Evolutionary conservation across 2,329 filamentous ascomycete species (phyloP), one percentile per base, ranked within the genome.

Genomic region (Bipolaris zeicola): DNA sequence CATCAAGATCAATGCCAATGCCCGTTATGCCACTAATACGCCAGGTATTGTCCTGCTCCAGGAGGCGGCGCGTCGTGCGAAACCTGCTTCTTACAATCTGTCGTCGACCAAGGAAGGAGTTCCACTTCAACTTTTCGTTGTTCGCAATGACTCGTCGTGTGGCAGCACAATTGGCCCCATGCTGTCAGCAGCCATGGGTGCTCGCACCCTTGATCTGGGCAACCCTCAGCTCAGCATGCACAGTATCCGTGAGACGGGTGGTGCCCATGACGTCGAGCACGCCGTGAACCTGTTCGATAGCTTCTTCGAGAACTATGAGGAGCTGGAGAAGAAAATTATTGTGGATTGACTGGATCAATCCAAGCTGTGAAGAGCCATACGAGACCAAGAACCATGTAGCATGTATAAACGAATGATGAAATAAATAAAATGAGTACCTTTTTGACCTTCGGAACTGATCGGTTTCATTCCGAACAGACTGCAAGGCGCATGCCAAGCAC

Each of bases 161-260:
- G 95, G 95, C 53, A 94, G 91, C 80, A 99, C 95, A 34, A 99
- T 99, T 71, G 95, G 95, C 0, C 95, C 95, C n/a, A 97, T 97
- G 88, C 82, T 98, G 43, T 90, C 90, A 51, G 92, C 94, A 22
- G 89, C 89, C 57, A 81, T 98, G 67, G 95, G 95, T 54, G 87
- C 92, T 52, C 84, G 95, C 60, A 98, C 95, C 1, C 82, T 99
- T 42, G 95, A 99, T 78, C 79, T 98, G 54, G 94, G 94, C 8
- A 98, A 97, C 78, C 89, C 94, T 26, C 94, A 98, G 80, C 81
- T 97, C 62, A 92, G 90, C 73, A 98, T 98, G 95, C 94, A 98
- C 79, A 95, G 90, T 72, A 97, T 97, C 71, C 87, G 95, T 52
- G 95, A 98, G 82, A 96, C 91, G 41, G 90, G 91, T 22, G 95